Evolutionary conservation across 768 basidiomycete genomes (phyloP).

Genomic region (Filobasidium wieringae): DNA sequence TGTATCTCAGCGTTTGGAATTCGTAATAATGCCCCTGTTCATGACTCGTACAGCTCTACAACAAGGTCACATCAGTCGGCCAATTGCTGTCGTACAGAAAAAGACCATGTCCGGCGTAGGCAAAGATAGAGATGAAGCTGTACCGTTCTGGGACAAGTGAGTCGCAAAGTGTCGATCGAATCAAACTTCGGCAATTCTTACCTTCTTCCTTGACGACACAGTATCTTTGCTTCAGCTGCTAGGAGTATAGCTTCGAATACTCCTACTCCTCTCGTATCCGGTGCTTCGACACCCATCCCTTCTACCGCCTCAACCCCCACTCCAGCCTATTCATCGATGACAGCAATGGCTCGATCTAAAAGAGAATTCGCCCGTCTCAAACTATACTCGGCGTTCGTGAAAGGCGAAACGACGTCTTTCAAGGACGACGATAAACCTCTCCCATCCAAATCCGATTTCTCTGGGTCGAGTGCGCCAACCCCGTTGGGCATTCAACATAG

Average conservation of each 20-base stretch:
- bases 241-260: constrained; percentile 50
- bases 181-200: background rate
- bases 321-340: constrained; percentile 40
- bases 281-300: constrained; percentile 11
- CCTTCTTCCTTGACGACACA: constrained; percentile 31
- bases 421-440: background rate
- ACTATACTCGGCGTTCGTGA: constrained; percentile 70
- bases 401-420: constrained; percentile 49
- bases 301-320: constrained; percentile 1
- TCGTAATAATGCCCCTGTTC: background rate
- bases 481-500: background rate
- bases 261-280: constrained; percentile 4
- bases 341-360: constrained; percentile 47
- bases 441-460: background rate
- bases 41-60: constrained; percentile 52
- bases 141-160: constrained; percentile 97
- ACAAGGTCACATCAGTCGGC: constrained; percentile 62
- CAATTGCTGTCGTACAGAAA: constrained; percentile 70
- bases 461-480: background rate
- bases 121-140: constrained; percentile 86
- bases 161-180: constrained; percentile 33
- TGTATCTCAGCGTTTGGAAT: background rate
- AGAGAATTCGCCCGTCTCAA: constrained; percentile 61
- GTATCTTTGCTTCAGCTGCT: constrained; percentile 70
- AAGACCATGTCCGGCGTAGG: constrained; percentile 74